Evolutionary conservation across 176 grass and related monocot species (phyloP).

Genomic region (Microstegium vimineum): DNA sequence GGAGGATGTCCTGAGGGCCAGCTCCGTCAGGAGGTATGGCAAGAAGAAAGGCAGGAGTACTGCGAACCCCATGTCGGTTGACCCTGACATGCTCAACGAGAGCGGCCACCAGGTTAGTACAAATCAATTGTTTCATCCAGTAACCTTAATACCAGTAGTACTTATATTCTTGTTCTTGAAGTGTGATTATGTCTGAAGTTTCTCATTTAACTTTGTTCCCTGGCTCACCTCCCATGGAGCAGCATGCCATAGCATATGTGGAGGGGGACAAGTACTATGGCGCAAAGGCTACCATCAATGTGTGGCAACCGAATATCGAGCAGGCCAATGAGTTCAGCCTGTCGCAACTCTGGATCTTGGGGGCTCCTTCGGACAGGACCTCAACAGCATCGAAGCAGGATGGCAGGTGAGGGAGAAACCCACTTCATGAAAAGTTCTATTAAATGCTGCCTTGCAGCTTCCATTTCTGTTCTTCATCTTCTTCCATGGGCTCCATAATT

Average conservation of each 20-base stretch:
- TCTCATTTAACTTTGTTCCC: not conserved
- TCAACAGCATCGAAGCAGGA: constrained; percentile 91
- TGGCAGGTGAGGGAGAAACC: constrained; percentile 65
- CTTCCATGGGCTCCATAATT: constrained; percentile 29
- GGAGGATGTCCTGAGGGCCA: constrained; percentile 62
- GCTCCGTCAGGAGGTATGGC: constrained; percentile 60
- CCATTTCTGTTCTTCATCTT: constrained; percentile 38
- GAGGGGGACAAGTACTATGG: constrained; percentile 83
- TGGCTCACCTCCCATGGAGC: no score
- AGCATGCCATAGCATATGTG: constrained; percentile 90
- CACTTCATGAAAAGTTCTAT: constrained; percentile 35
- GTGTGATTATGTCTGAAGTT: not conserved
- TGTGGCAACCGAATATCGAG: constrained; percentile 86
- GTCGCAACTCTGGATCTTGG: constrained; percentile 86
- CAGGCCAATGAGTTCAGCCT: constrained; percentile 80
- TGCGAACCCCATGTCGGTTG: constrained; percentile 46
- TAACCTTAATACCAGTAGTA: not conserved
- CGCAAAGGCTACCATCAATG: constrained; percentile 88
- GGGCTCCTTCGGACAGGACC: constrained; percentile 81
- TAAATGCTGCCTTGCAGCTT: constrained; percentile 44
- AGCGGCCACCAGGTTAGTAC: constrained; percentile 62
- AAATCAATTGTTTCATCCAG: not conserved
- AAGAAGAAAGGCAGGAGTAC: constrained; percentile 54
- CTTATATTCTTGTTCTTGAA: not conserved
- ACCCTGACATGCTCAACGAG: constrained; percentile 71